Evolutionary conservation across 306 rosid genomes (phyloP).

Genomic region (Vigna mungo): DNA sequence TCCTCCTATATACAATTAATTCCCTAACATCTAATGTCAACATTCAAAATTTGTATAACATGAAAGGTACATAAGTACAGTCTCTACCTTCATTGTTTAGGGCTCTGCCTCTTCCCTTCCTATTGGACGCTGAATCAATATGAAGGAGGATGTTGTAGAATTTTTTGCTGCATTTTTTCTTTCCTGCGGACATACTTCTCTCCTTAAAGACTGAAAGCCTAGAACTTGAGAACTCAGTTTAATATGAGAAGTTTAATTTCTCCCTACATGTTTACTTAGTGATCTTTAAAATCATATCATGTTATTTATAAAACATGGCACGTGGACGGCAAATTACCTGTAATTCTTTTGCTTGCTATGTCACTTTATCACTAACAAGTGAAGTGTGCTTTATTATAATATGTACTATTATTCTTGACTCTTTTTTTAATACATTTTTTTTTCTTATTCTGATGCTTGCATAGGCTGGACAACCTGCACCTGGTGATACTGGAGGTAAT

Average conservation of each 20-base stretch:
- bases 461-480: slow-evolving; percentile 67
- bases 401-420: slow-evolving; percentile 19
- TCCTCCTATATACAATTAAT: no score
- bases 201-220: slow-evolving; percentile 3
- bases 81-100: slow-evolving; percentile 22
- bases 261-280: neutral
- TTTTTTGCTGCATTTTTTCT: slow-evolving; percentile 9
- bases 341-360: slow-evolving; percentile 27
- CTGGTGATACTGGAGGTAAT: slow-evolving; percentile 58
- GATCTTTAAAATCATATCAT: neutral
- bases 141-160: slow-evolving; percentile 2
- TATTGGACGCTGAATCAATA: slow-evolving; percentile 35
- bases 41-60: slow-evolving; percentile 30
- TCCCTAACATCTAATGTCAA: neutral
- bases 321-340: neutral
- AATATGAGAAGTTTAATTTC: slow-evolving; percentile 12
- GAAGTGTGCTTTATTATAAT: slow-evolving; percentile 22
- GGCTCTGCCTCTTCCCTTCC: slow-evolving; percentile 15
- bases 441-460: slow-evolving; percentile 45
- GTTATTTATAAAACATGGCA: slow-evolving; percentile 5
- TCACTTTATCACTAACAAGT: slow-evolving; percentile 18
- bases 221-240: slow-evolving; percentile 15
- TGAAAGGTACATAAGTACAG: slow-evolving; percentile 20
- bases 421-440: slow-evolving; percentile 10
- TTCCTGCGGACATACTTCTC: neutral